Conservation (phyloP, 73 alveolate species). For the Paraurostyla sp. region DNA sequence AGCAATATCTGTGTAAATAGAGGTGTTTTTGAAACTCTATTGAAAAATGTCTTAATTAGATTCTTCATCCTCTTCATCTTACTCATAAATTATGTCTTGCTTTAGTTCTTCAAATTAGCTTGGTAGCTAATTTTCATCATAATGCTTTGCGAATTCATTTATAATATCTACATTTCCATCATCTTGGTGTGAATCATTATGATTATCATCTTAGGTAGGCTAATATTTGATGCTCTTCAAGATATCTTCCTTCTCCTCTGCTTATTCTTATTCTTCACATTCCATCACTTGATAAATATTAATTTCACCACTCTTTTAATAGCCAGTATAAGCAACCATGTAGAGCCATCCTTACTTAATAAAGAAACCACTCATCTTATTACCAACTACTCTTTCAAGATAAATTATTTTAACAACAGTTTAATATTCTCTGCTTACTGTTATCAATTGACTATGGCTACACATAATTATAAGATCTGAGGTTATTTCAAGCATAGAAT, state of each 20-base stretch:
- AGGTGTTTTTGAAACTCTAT: neutral
- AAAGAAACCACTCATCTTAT: neutral
- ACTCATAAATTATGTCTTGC: neutral
- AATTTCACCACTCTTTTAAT: neutral
- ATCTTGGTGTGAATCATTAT: neutral
- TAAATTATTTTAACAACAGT: slow-evolving; percentile 1
- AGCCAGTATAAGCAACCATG: neutral
- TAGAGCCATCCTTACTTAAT: neutral
- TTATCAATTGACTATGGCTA: neutral
- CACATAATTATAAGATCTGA: neutral
- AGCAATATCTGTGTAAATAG: slow-evolving; percentile 22
- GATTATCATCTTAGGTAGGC: neutral
- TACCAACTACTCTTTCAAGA: slow-evolving; percentile 30
- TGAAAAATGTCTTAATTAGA: neutral
- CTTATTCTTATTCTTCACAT: neutral
- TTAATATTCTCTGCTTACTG: neutral
- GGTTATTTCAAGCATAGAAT: neutral
- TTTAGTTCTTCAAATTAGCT: neutral
- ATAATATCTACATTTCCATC: slow-evolving; percentile 2
- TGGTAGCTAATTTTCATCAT: neutral
- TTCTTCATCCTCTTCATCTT: slow-evolving; percentile 21
- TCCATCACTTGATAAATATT: neutral
- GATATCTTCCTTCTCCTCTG: neutral
- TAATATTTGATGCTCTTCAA: neutral
- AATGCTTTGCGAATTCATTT: neutral